Evolutionary conservation across 2,329 filamentous ascomycete genomes (phyloP), one percentile per base, ranked within the genome.

Genomic region (Penicillium sp.): DNA sequence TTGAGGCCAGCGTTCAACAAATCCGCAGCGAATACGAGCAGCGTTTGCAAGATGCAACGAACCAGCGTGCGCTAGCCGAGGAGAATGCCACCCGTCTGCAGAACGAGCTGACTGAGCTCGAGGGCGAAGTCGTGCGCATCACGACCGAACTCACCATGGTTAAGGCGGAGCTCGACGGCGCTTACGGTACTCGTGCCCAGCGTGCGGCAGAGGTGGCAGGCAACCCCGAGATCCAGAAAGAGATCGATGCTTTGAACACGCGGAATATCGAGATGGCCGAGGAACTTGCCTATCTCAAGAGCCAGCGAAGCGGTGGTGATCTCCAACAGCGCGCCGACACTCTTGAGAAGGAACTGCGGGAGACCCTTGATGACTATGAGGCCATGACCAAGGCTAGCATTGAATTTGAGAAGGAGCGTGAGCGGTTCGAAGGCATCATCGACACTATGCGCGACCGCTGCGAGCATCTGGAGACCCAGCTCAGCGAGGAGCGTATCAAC

Each of bases 121-220:
- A 86, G 63, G 75, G 78, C 47, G 81, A 87, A 61, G 76, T 87
- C 44, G 82, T 86, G 3, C 77, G 81, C 45, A 74, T 86, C 5
- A 83, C 83, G 31, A 88, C 84, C 2, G 85, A 97, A 74, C 80
- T 97, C 37, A 95, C 92, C n/a, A 86, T 97, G 58, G 89, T 88
- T 24, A 82, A 84, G 64, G 89, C 91, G 46, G 92, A 97, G 69
- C 87, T 97, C 24, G 93, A 95, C 61, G 89, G 89, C 54, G 95
- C 95, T 65, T 96, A 97, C 66, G 93, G 93, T 35, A 81, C 78
- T n/a, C 77, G 84, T 44, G 80, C 82, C 8, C 77, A 88, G 65
- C 81, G 85, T 28, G 83, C 83, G 10, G 84, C 82, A n/a, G 82
- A 86, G 64, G 79, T 79, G 9, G 80, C 81, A 8, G 73, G 75